Conservation (phyloP, 2,329 filamentous ascomycete species). For the Aspergillus sp. region DNA sequence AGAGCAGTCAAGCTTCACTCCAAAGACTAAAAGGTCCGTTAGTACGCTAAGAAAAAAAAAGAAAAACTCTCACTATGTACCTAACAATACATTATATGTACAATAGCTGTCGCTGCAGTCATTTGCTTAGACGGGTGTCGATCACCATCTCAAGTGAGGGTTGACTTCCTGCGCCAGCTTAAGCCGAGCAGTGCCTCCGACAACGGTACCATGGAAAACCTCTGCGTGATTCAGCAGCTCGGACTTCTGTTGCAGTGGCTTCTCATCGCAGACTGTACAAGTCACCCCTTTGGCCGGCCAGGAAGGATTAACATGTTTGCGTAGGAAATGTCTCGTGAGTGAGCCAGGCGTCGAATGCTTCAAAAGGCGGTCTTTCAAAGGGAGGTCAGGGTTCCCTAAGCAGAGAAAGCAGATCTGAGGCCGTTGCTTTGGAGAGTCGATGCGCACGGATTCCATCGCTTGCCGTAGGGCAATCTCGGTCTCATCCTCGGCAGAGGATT, state of each 20-base stretch:
- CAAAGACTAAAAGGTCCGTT: background rate
- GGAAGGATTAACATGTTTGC: slow-evolving; percentile 19
- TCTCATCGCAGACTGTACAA: slow-evolving; percentile 19
- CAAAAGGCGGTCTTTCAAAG: background rate
- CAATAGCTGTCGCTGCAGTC: background rate
- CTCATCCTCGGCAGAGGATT: slow-evolving; percentile 23
- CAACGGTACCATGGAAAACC: slow-evolving; percentile 16
- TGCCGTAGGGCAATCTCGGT: slow-evolving; percentile 15
- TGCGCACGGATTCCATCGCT: slow-evolving; percentile 16
- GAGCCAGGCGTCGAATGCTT: slow-evolving; percentile 16
- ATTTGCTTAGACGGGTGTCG: background rate
- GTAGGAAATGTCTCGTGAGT: slow-evolving; percentile 21
- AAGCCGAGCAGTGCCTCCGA: slow-evolving; percentile 14
- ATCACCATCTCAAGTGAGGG: slow-evolving; percentile 1
- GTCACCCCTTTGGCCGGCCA: slow-evolving; percentile 17
- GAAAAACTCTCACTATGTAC: background rate
- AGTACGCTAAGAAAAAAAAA: background rate
- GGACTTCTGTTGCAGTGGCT: slow-evolving; percentile 16
- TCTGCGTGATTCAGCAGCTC: slow-evolving; percentile 22
- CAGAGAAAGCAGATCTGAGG: slow-evolving; percentile 20
- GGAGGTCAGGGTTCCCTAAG: slow-evolving; percentile 7
- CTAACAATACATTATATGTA: background rate
- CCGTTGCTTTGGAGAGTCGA: slow-evolving; percentile 13
- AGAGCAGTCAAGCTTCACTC: background rate
- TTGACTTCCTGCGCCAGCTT: background rate